Conservation (phyloP, 1,139 yeast genomes). For the Candida glucosophila region DNA sequence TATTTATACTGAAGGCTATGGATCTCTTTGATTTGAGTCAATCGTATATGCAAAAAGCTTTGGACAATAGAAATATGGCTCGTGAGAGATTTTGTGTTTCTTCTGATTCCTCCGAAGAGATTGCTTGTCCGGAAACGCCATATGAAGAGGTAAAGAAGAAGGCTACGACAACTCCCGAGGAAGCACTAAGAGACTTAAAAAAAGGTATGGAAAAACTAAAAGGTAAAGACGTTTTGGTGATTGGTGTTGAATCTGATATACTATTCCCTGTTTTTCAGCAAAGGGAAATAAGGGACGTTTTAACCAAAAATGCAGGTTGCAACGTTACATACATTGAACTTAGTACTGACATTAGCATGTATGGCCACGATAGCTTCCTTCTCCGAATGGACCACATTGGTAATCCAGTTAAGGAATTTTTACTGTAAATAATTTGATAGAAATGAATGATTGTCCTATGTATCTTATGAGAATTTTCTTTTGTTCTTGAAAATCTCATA, state of each 20-base stretch:
- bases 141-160: conserved; percentile 40
- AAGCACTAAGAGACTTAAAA: conserved; percentile 50
- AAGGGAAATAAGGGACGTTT: conserved; percentile 61
- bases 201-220: conserved; percentile 59
- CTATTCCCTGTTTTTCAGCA: conserved; percentile 95
- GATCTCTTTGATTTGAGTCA: conserved; percentile 80
- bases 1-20: conserved; percentile 90
- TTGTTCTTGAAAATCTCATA: conserved; percentile 10
- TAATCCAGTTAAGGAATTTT: conserved; percentile 57
- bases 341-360: conserved; percentile 66
- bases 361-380: conserved; percentile 87
- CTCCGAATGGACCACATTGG: conserved; percentile 76
- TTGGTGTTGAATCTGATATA: conserved; percentile 89
- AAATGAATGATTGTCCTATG: not conserved
- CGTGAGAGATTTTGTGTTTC: conserved; percentile 13
- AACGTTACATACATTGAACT: conserved; percentile 59
- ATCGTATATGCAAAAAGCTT: conserved; percentile 36
- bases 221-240: conserved; percentile 59
- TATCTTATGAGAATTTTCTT: not conserved
- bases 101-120: conserved; percentile 8
- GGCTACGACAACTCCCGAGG: conserved; percentile 37
- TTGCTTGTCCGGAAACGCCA: conserved; percentile 45
- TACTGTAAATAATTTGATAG: conserved; percentile 12
- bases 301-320: conserved; percentile 27
- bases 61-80: conserved; percentile 27